Base-by-base conservation (phyloP, 139 green algal species). In the Tetraselmis striata region DNA sequence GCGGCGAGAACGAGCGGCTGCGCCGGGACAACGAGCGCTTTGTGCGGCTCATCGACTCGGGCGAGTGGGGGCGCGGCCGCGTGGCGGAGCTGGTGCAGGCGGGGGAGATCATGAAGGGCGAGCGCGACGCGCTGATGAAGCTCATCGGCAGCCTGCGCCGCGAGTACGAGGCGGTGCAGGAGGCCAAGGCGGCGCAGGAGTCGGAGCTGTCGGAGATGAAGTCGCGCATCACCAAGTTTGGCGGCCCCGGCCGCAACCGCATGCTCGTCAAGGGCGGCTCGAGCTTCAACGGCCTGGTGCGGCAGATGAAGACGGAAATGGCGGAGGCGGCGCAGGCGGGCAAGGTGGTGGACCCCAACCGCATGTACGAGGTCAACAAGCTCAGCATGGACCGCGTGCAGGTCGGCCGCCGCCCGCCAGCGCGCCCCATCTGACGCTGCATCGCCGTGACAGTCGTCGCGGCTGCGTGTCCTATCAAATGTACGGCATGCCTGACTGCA, bases 271-370 rank as follows among this genome's bases (percentile, higher is more conserved):
- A 93, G 76, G 93, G 90, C 25, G 95, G 89, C 45, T 93, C 85
- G 77, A 93, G 83, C 59, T 98, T 97, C 89, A 98, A 98, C 81
- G 91, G 90, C 1, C 87, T 98, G 27, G 88, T 95, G 59, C 88
- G 95, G 0, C 94, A 93, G 58, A 90, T 98, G 75, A 98, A 98
- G 85, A 93, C 96, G 80, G 93, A 97, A 75, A 81, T 98, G 28
- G 80, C 96, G 79, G 26, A 28, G 26, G n/a, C 74, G 74, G 74
- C n/a, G 74, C 26, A 29, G 74, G 23, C 25, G 32, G 79, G 80
- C 1, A 32, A 59, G 28, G 85, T 80, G 0, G 83, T 80, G 1
- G 80, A 93, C 84, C 89, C 79, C 18, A 90, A 88, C 83, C 79
- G 87, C 24, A 84, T 92, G 30, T 92, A 92, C 76, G 90, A 94